A percentile compares a stretch with the other conserved stretches of the same genome.
These are phyloP conservation scores for Paramyrothecium roridum DNA, from an alignment of 2,329 filamentous ascomycete genomes.

Conservation along the genomic window DNA sequence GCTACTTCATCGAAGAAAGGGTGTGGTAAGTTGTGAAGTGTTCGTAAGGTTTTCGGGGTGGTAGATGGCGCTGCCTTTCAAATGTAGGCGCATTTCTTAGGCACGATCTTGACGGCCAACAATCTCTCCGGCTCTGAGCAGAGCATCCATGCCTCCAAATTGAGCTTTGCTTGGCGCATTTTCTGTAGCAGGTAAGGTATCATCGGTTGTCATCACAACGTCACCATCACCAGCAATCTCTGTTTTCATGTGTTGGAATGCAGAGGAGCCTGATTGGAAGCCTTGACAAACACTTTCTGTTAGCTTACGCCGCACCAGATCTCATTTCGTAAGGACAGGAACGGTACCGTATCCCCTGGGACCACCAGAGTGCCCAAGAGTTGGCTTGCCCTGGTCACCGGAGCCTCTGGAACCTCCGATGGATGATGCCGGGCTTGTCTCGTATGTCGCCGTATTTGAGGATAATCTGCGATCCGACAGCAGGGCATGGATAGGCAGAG, in stretches of 20 bases:
- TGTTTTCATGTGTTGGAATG: conserved; percentile 25
- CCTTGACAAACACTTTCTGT: conserved; percentile 27
- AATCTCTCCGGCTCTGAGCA: conserved; percentile 57
- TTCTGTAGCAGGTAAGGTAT: conserved; percentile 13
- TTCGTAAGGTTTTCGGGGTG: too few relatives aligned
- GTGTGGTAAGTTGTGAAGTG: too few relatives aligned
- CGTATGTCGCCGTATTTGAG: conserved; percentile 10
- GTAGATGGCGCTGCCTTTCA: too few relatives aligned
- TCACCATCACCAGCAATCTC: conserved; percentile 24
- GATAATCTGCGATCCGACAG: conserved; percentile 36
- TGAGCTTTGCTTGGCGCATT: conserved; percentile 17
- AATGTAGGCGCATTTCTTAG: conserved; percentile 3
- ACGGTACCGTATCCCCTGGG: conserved; percentile 32
- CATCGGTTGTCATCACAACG: conserved; percentile 24
- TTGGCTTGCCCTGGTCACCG: conserved; percentile 18
- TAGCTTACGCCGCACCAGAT: conserved; percentile 11
- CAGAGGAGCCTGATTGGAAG: conserved; percentile 28
- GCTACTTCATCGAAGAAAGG: too few relatives aligned
- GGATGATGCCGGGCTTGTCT: conserved; percentile 15
- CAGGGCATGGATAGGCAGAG: conserved; percentile 53
- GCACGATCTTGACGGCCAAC: conserved; percentile 40
- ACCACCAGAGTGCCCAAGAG: conserved; percentile 16
- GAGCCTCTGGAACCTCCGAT: conserved; percentile 12
- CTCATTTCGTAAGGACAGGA: conserved; percentile 8
- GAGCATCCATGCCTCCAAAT: conserved; percentile 57